phyloP scores from a whole-genome alignment of 139 green algal genomes.

The Chlorella vulgaris region DNA sequence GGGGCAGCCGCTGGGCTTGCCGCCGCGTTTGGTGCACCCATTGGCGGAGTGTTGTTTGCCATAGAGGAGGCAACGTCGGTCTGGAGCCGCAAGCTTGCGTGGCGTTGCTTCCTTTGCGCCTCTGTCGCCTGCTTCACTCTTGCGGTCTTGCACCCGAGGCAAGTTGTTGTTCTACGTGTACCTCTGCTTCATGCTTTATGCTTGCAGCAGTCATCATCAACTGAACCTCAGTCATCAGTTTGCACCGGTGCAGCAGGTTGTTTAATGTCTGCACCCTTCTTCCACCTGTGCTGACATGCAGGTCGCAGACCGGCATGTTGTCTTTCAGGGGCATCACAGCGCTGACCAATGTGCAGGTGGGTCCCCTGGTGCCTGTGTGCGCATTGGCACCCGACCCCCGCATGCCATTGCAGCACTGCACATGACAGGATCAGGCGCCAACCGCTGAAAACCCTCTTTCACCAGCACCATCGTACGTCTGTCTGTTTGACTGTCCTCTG shows the following conservation, averaged over 20 bases:
- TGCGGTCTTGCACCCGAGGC: conserved; percentile 53
- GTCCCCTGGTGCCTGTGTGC: conserved; percentile 63
- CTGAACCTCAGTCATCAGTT: no score
- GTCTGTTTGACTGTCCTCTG: no score
- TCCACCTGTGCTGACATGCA: no score
- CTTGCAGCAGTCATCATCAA: no score
- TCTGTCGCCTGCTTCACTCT: conserved; percentile 73
- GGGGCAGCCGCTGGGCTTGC: conserved; percentile 83
- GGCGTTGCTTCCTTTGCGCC: conserved; percentile 86
- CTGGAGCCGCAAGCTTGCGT: conserved; percentile 80
- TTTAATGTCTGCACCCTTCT: no score
- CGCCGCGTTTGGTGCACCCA: conserved; percentile 85
- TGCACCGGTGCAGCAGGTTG: no score
- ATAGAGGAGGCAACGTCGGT: conserved; percentile 86
- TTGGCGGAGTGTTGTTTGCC: conserved; percentile 92
- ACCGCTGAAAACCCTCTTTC: no score
- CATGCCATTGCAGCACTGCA: no score
- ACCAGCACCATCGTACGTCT: no score
- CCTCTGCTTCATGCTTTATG: conserved; percentile 63
- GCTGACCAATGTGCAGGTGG: conserved; percentile 70
- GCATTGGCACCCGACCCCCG: conserved; percentile 38
- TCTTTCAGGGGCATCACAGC: conserved; percentile 55
- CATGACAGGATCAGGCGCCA: no score
- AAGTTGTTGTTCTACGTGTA: conserved; percentile 75
- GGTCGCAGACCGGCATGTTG: conserved; percentile 56